Evolutionary conservation across 2,329 filamentous ascomycete species (phyloP), one percentile per base, ranked within the genome.

Genomic region (Talaromyces sp.): DNA sequence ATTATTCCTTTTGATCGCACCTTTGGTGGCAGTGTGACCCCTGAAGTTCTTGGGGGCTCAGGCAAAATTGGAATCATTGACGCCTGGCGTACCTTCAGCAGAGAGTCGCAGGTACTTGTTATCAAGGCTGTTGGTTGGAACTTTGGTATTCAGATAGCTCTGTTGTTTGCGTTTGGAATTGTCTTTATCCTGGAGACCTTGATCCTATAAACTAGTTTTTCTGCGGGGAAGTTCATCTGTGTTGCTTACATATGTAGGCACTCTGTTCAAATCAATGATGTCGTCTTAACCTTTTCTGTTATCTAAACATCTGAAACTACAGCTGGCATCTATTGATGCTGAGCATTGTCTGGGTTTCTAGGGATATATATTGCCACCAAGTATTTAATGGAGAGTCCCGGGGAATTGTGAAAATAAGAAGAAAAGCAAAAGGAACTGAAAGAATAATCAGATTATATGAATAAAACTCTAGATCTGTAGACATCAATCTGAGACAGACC

Each of bases 1-100:
- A 89, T 97, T 64, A 87, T 98, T 38, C 88, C 91, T 32, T 96
- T 97, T 69, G 93, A 98, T 80, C 89, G 92, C 65, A 88, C 88
- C 32, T 96, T 96, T 70, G 85, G 84, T 64, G 90, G 90, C 67
- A 89, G 87, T 71, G 85, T 93, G 29, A 85, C 88, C 65, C 87
- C 90, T 19, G 84, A 85, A 62, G 82, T 91, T 55, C 80, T 91
- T 19, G 87, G 86, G 61, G 90, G 89, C 58, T 84, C 82, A 64
- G 89, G 90, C 65, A 86, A 84, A 66, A 82, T 90, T 64, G 84
- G 88, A 49, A 83, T 93, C 69, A 73, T 84, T 56, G 89, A 93
- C 68, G 92, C 91, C 1, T 93, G 91, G 90, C 83, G 81, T 68
- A 90, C 86, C 38, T 93, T 96, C 74, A 85, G 88, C 71, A 84